Conservation (phyloP, 768 basidiomycete species). For the Suillus cothurnatus region DNA sequence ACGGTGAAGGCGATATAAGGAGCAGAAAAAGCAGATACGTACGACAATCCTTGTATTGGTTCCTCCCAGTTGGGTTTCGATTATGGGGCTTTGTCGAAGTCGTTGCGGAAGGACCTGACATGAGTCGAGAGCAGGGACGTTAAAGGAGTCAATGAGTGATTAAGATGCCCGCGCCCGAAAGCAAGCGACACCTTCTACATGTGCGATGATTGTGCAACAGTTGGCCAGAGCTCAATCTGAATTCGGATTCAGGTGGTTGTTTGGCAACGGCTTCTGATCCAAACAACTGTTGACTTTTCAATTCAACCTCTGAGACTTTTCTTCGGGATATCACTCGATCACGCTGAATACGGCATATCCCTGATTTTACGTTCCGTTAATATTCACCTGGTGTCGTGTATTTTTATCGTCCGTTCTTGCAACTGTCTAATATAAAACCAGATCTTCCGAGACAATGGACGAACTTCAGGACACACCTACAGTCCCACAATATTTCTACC, state of each 20-base stretch:
- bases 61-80: slow-evolving; percentile 29
- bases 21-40: slow-evolving; percentile 15
- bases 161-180: neutral
- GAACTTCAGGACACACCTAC: neutral
- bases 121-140: neutral
- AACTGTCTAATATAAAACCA: neutral
- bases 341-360: neutral
- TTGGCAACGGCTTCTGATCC: slow-evolving; percentile 5
- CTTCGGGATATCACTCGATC: too few relatives aligned
- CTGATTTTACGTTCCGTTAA: neutral
- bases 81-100: slow-evolving; percentile 9
- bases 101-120: slow-evolving; percentile 8
- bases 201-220: neutral
- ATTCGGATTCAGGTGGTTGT: neutral
- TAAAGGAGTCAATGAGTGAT: neutral
- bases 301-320: too few relatives aligned
- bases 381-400: neutral
- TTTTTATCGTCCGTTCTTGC: neutral
- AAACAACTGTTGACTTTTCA: slow-evolving; percentile 5
- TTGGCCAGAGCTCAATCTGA: neutral
- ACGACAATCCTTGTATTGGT: slow-evolving; percentile 35
- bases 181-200: neutral
- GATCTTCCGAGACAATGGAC: neutral
- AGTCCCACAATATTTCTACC: neutral
- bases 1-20: neutral